A percentile compares a stretch with the other conserved stretches of the same genome.
Evolutionary conservation across 176 grass and related monocot genomes (phyloP).

Genomic region (Olyra latifolia): DNA sequence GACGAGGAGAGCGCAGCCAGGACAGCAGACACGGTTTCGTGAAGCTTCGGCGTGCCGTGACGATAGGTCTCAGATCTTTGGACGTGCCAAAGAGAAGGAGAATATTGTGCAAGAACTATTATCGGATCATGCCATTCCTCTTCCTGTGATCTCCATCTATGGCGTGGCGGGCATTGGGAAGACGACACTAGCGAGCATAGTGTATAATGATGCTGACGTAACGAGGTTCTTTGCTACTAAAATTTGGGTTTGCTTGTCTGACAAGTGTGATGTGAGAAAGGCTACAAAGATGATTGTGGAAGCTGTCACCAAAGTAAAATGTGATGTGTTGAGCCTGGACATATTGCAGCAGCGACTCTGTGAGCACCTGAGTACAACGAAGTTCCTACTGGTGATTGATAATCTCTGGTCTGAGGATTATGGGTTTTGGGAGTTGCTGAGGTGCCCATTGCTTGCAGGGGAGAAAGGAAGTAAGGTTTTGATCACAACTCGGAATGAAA

Average conservation of each 20-base stretch:
- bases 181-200: conserved; percentile 39
- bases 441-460: conserved; percentile 31
- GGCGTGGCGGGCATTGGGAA: conserved; percentile 51
- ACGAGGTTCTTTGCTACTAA: conserved; percentile 1
- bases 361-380: conserved; percentile 17
- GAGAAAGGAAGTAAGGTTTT: conserved; percentile 45
- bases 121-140: background rate
- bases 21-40: background rate
- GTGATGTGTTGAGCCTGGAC: conserved; percentile 9
- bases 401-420: conserved; percentile 38
- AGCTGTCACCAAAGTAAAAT: conserved; percentile 19
- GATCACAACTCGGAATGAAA: conserved; percentile 41
- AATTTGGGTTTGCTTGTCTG: conserved; percentile 46
- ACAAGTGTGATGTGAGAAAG: conserved; percentile 24
- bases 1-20: background rate
- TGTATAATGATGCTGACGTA: conserved; percentile 16
- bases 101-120: conserved; percentile 15
- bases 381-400: conserved; percentile 54
- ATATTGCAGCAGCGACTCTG: conserved; percentile 34
- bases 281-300: conserved; percentile 44
- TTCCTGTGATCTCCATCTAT: conserved; percentile 34
- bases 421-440: conserved; percentile 29
- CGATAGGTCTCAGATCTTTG: background rate
- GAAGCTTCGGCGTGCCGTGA: background rate
- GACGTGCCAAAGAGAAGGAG: background rate